Base-by-base conservation (phyloP, 1,284 basidiomycete species). In the Cryptococcus wingfieldii region DNA sequence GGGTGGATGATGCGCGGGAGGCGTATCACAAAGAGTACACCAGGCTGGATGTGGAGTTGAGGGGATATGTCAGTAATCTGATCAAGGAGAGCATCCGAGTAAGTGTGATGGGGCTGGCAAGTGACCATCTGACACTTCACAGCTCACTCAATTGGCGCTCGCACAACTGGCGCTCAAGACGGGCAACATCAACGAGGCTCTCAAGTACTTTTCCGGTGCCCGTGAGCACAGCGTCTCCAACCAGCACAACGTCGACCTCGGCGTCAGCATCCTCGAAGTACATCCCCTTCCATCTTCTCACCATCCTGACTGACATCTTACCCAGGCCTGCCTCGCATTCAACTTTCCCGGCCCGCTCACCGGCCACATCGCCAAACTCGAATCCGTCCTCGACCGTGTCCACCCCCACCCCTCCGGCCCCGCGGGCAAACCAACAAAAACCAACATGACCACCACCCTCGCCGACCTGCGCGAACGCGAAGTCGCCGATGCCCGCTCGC, bases 31-130 rank as follows among this genome's bases (percentile, higher is more conserved):
- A 39, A 23, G 48, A 50, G 48, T 72, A 9, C 16, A 51, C 56
- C n/a, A 63, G 61, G 43, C 59, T 74, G 51, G 62, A 59, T 28
- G 68, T 75, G 10, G 74, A 75, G 58, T 60, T 74, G 27, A 67
- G 63, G 47, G 71, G 71, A 9, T 75, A 74, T 59, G 63, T 72
- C 60, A 69, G 67, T 54, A 75, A 74, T 54, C 61, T 75, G 27
- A 74, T 74, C 65, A 74, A 71, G 50, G 73, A 75, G 62, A 69
- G 66, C 55, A 75, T 75, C 31, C 48, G 73, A 28, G 73, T 75
- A 58, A 62, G 73, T 44, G 12, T 46, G 18, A 25, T 25, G 7
- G 5, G 9, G 16, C 27, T 38, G 34, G 16, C 16, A 19, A 23
- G 16, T 38, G 10, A 48, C 18, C 27, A 25, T 8, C 52, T 48